Evolutionary conservation across 495 filamentous ascomycete genomes (phyloP), one percentile per base, ranked within the genome.

Genomic region (Cladorrhinum samala): DNA sequence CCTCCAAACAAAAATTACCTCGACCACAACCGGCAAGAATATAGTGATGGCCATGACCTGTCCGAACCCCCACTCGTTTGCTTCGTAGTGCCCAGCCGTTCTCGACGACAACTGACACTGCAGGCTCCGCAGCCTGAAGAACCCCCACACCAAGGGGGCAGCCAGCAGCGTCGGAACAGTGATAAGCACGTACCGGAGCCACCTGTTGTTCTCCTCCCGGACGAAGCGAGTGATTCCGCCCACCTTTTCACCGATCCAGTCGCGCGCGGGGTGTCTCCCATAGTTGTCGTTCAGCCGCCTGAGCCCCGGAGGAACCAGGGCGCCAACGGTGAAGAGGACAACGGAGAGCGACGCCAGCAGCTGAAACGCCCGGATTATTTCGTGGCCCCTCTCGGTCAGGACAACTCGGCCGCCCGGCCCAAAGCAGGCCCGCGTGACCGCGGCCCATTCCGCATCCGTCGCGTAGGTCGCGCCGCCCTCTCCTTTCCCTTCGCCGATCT

Each of bases 61-160:
- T 17, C 68, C 69, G 57, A 71, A 71, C 8, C 63, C 65, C 66
- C 64, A 71, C 33, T 66, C 54, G 30, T 58, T 61, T 39, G 62
- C 67, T 13, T 49, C 9, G 41, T 66, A 62, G 7, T 50, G 40
- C 24, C 52, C 52, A 8, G 50, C 61, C 11, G 57, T 53, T 19
- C 38, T 20, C 23, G 50, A 30, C 16, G 64, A 49, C 16, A 72
- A 48, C 18, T 52, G 48, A 14, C 52, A 45, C 38, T 70, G 66
- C 6, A 68, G 45, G 3, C 41, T 40, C 27, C 62, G 56, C 9
- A 71, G 48, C 17, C 61, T 52, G 18, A 63, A 64, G 16, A 72
- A 46, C 7, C 55, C 60, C 65, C 67, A 69, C 8, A 69, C 14
- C 49, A 68, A 55, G 17, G 57, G 57, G 2, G 68, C 42, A 1